Evolutionary conservation across 768 basidiomycete species (phyloP).

Genomic region (Kwoniella sp.): DNA sequence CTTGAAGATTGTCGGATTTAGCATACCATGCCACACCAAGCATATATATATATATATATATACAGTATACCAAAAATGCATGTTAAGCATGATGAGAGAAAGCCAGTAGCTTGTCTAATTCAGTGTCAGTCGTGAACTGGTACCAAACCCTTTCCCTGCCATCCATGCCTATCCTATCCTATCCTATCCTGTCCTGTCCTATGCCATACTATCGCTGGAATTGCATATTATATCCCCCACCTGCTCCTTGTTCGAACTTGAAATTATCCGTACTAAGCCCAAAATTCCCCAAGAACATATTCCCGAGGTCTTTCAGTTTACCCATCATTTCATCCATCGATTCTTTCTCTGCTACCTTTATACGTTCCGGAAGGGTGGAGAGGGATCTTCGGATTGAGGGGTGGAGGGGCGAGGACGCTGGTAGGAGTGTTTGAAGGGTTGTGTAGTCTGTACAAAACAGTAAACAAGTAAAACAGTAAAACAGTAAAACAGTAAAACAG

Average conservation of each 20-base stretch:
- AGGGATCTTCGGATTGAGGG: constrained; percentile 62
- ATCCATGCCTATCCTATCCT: no score
- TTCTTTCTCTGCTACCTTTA: constrained; percentile 74
- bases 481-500: no score
- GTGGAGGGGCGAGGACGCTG: constrained; percentile 62
- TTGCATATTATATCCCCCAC: constrained; percentile 94
- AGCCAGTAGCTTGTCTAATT: no score
- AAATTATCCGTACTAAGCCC: constrained; percentile 95
- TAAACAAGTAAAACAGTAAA: no score
- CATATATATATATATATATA: no score
- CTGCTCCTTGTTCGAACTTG: constrained; percentile 88
- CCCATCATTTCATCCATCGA: constrained; percentile 90
- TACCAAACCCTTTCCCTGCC: no score
- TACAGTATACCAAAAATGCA: no score
- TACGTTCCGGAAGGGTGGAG: constrained; percentile 65
- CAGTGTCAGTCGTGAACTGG: no score
- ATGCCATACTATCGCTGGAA: constrained; percentile 65
- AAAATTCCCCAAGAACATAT: constrained; percentile 89
- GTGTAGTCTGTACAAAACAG: constrained; percentile 75
- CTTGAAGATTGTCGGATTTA: no score
- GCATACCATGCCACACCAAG: neutral
- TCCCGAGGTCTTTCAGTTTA: constrained; percentile 90
- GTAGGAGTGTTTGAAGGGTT: constrained; percentile 67
- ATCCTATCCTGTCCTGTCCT: no score
- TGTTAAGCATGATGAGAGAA: no score